Evolutionary conservation across 208 protist genomes (phyloP).

Genomic region (Strigomonas galati): DNA sequence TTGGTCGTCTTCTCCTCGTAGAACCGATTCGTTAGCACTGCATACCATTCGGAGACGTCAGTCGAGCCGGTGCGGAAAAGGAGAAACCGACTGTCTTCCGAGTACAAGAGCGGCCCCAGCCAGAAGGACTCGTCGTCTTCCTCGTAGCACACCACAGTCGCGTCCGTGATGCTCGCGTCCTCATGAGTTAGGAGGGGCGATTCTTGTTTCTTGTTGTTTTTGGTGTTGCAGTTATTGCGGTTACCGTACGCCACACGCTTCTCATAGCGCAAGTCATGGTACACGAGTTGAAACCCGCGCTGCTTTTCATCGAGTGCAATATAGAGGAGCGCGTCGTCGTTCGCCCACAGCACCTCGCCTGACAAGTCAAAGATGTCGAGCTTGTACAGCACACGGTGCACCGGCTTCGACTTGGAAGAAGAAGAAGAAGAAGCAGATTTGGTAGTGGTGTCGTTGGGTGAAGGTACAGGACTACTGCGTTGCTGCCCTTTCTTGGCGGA

Average conservation of each 20-base stretch:
- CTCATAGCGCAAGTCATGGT: slow-evolving; percentile 45
- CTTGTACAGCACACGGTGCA: slow-evolving; percentile 31
- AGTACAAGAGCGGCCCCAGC: slow-evolving; percentile 41
- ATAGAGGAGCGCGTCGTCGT: slow-evolving; percentile 40
- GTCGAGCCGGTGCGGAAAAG: slow-evolving; percentile 47
- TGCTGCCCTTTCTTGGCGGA: neutral
- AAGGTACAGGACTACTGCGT: too few relatives aligned
- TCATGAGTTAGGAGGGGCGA: neutral
- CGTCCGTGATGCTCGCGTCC: neutral
- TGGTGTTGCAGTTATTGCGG: slow-evolving; percentile 7
- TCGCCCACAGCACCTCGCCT: slow-evolving; percentile 58
- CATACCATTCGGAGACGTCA: slow-evolving; percentile 47
- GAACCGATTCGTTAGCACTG: slow-evolving; percentile 15
- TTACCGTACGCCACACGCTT: neutral
- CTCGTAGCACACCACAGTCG: slow-evolving; percentile 53
- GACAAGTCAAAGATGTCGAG: slow-evolving; percentile 61
- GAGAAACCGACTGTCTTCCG: slow-evolving; percentile 44
- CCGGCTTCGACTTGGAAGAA: too few relatives aligned
- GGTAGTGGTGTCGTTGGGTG: too few relatives aligned
- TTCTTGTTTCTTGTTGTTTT: neutral
- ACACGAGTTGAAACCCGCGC: slow-evolving; percentile 49
- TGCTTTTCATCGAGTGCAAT: slow-evolving; percentile 49
- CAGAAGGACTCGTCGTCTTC: slow-evolving; percentile 62
- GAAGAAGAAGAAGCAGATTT: too few relatives aligned
- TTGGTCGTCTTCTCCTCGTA: too few relatives aligned